Evolutionary conservation across 225 moss, liverwort and hornwort genomes (phyloP), one percentile per base, ranked within the genome.

Genomic region (Thuidium tamariscinum): DNA sequence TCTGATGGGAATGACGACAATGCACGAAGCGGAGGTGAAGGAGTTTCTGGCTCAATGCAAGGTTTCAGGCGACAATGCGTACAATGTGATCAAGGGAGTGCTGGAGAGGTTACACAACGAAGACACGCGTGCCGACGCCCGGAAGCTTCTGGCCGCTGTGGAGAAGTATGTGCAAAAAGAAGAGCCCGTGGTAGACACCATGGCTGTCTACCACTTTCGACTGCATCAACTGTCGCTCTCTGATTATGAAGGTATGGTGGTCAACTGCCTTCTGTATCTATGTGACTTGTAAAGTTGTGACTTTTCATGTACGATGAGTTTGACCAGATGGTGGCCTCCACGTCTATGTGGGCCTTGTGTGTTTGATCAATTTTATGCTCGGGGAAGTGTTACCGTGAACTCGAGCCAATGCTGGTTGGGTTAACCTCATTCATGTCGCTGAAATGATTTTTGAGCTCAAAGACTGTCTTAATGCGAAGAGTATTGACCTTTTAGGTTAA

Each of bases 61-160:
- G 89, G 90, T 92, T 82, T 99, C 98, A 2, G 97, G 98, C 44
- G 96, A 99, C 90, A 93, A 80, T 86, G 96, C 98, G 5, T 99
- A 99, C 87, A 93, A 83, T 84, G 95, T 89, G 66, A 85, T 97
- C 79, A 99, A 99, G 91, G 91, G 84, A 54, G 91, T 97, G 84
- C 89, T 99, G 90, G 92, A 90, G 91, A 96, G 92, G 88, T 84
- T 99, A 76, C 89, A 93, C 56, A 89, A 92, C 55, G 64, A 62
- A 80, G 93, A 94, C 60, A 93, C 97, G 26, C 92, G 96, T 81
- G 87, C 69, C 29, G 94, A 92, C 44, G 95, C 98, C 23, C 91
- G 98, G 84, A 90, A 86, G 62, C 95, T 99, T 81, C 92, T 99
- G 32, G 89, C 94, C 37, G 92, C 93, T 19, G 92, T 99, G 49